phyloP scores from a whole-genome alignment of 2,329 filamentous ascomycete genomes.

The Proliferodiscus dingleyae region DNA sequence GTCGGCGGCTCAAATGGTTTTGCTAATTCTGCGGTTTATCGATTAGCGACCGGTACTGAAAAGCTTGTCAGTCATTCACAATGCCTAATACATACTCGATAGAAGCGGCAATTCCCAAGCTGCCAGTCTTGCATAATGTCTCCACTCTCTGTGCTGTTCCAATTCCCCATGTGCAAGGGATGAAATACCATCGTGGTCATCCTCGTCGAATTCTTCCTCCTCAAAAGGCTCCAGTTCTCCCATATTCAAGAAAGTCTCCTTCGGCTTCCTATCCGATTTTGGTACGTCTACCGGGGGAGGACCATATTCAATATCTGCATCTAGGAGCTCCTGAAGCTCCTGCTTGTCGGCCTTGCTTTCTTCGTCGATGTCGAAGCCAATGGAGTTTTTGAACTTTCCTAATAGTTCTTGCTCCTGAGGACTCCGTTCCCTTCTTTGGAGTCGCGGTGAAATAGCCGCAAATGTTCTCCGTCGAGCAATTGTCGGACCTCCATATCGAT shows the following conservation, averaged over 20 bases:
- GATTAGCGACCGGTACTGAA: conserved; percentile 13
- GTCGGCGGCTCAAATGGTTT: conserved; percentile 74
- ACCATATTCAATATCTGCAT: conserved; percentile 9
- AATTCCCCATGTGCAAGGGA: conserved; percentile 80
- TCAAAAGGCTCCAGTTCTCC: conserved; percentile 29
- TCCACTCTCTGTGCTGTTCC: conserved; percentile 79
- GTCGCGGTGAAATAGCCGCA: conserved; percentile 18
- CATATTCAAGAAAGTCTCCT: conserved; percentile 31
- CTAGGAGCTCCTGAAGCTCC: conserved; percentile 8
- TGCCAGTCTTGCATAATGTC: conserved; percentile 80
- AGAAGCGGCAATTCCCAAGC: conserved; percentile 96
- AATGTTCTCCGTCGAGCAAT: conserved; percentile 22
- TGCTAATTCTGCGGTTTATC: conserved; percentile 61
- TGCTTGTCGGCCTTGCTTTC: conserved; percentile 2
- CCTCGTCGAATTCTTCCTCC: conserved; percentile 31
- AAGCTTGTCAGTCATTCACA: neutral
- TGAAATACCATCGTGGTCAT: conserved; percentile 79
- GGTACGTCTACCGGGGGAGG: conserved; percentile 4
- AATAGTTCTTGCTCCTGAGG: neutral
- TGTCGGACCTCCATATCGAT: conserved; percentile 13
- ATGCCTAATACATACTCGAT: conserved; percentile 59
- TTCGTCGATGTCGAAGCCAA: conserved; percentile 5
- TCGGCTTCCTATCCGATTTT: conserved; percentile 19
- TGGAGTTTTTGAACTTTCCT: neutral
- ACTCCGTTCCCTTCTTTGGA: conserved; percentile 4